Percentiles rank a stretch among this genome's conserved stretches.
Evolutionary conservation across 2,329 filamentous ascomycete genomes (phyloP).

Genomic region (Bipolaris zeicola): DNA sequence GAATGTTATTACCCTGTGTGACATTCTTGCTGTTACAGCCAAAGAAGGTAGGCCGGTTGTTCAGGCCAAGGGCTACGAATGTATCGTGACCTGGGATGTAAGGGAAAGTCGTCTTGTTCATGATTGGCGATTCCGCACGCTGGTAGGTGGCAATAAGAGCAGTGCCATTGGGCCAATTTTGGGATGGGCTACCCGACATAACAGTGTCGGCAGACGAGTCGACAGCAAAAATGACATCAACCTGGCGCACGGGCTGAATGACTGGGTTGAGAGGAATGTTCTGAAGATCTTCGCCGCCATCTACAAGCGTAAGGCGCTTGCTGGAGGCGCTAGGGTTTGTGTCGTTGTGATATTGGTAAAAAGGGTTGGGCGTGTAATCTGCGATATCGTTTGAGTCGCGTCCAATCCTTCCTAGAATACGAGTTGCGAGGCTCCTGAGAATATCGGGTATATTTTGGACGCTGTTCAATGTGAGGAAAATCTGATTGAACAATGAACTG

Average conservation of each 20-base stretch:
- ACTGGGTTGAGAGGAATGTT: constrained; percentile 81
- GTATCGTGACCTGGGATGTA: constrained; percentile 74
- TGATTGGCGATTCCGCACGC: constrained; percentile 62
- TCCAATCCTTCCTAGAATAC: constrained; percentile 63
- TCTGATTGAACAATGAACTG: constrained; percentile 81
- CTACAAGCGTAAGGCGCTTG: constrained; percentile 70
- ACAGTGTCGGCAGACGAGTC: constrained; percentile 77
- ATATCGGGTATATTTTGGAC: constrained; percentile 55
- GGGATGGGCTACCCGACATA: constrained; percentile 34
- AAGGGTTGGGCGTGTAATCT: constrained; percentile 75
- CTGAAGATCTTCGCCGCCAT: constrained; percentile 77
- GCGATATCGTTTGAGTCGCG: constrained; percentile 72
- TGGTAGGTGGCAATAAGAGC: constrained; percentile 75
- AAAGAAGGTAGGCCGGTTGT: constrained; percentile 78
- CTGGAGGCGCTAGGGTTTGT: constrained; percentile 63
- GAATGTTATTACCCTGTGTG: constrained; percentile 53
- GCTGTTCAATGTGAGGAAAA: constrained; percentile 68
- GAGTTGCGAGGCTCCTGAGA: constrained; percentile 58
- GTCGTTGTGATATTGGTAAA: constrained; percentile 66
- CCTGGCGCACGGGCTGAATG: constrained; percentile 71
- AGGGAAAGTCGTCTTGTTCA: constrained; percentile 76
- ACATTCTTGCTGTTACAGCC: constrained; percentile 73
- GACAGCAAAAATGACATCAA: constrained; percentile 82
- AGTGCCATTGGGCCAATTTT: constrained; percentile 77
- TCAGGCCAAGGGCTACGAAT: constrained; percentile 77